A percentile compares a stretch with the other conserved stretches of the same genome.
Conservation (phyloP, 148 eudicot genomes). For the Salicornia ramosissima region DNA sequence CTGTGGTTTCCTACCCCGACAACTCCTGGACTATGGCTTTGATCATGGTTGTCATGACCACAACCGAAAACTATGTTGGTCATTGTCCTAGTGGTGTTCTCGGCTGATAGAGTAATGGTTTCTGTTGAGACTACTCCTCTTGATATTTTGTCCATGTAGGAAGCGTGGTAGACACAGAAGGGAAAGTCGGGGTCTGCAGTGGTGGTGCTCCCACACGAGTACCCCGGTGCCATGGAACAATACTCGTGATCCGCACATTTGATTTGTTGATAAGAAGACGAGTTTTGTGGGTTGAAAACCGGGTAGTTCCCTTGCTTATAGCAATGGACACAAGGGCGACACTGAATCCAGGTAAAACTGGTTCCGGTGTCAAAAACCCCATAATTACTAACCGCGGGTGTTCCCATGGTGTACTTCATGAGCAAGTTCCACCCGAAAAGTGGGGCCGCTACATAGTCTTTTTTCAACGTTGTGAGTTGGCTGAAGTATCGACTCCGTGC, state of each 20-base stretch:
- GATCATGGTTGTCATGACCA: conserved; percentile 25
- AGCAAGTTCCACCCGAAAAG: conserved; percentile 31
- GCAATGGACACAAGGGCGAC: conserved; percentile 27
- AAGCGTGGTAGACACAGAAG: conserved; percentile 18
- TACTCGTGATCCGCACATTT: neutral
- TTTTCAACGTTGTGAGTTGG: conserved; percentile 10
- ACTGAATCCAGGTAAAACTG: conserved; percentile 33
- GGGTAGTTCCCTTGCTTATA: conserved; percentile 23
- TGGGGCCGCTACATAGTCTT: conserved; percentile 21
- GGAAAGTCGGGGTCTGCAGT: conserved; percentile 15
- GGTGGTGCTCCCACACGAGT: conserved; percentile 20
- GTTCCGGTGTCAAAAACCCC: conserved; percentile 32
- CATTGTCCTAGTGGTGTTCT: conserved; percentile 21
- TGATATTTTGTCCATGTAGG: conserved; percentile 18
- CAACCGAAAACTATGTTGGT: conserved; percentile 23
- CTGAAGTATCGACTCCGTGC: conserved; percentile 27
- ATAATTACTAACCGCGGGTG: conserved; percentile 18
- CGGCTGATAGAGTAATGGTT: conserved; percentile 14
- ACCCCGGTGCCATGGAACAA: conserved; percentile 20
- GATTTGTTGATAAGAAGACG: conserved; percentile 23
- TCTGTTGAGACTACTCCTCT: conserved; percentile 25
- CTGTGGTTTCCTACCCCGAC: conserved; percentile 25
- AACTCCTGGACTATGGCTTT: conserved; percentile 20
- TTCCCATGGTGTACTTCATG: conserved; percentile 28
- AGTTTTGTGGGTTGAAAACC: conserved; percentile 22